Base-by-base conservation (phyloP, 805 yeast species). In the Saccharomycopsis malanga region DNA sequence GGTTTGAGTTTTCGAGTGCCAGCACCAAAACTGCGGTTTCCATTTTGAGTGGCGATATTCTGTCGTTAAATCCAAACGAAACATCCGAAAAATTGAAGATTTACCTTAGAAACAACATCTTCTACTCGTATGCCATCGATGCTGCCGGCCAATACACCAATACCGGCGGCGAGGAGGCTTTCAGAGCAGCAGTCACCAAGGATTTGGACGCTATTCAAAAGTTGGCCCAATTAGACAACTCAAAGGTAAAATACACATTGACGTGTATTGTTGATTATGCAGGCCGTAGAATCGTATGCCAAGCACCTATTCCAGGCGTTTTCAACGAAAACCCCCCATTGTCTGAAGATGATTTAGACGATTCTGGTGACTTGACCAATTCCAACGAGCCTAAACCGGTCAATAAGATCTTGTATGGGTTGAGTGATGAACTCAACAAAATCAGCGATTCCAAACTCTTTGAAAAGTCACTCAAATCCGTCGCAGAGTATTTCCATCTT, bases 231-330 rank as follows among this genome's bases (percentile, higher is more conserved):
- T 65, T 83, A 38, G 87, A 83, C 57, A 59, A 77, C 29, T 67
- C 66, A 9, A 86, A 81, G 39, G 70, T 88, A 34, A 76, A 79
- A 58, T 81, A 83, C 44, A 70, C 91, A 50, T 76, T 86, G 57
- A 85, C 97, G 3, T 74, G 89, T n/a, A 73, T 88, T 49, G 86
- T 91, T 47, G 98, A 91, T 64, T 91, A 77, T 66, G 79, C 85
- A 59, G 98, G 98, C 52, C 82, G 79, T 58, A 77, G 98, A 63
- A 71, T 91, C 32, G 74, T 91, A 34, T 87, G 95, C 62, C 98
- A 91, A 68, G 86, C 96, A 12, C 96, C 96, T 10, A 95, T 91
- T 38, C 98, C 98, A 14, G 98, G 98, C 50, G 77, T 84, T 48
- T 81, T 84, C 63, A 69, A 76, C 46, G 24, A 34, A 5, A 65